These are phyloP conservation scores for Conoideocrella luteorostrata DNA, from an alignment of 2,329 filamentous ascomycete genomes.

Conservation along the genomic window DNA sequence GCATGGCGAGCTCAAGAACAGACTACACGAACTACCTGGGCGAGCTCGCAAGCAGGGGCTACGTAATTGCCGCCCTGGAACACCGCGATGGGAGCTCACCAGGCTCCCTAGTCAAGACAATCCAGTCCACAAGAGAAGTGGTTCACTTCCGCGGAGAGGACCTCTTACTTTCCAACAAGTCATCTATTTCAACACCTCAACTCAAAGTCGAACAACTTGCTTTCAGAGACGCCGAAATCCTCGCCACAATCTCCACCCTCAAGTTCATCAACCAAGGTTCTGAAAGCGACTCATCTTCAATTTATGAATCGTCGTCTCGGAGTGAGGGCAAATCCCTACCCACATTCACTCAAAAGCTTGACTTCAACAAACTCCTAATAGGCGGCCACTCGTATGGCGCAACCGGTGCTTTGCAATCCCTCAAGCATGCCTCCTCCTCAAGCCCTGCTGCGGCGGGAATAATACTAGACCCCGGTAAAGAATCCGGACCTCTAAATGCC, in stretches of 20 bases:
- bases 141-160: constrained; percentile 31
- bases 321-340: constrained; percentile 39
- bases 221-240: constrained; percentile 45
- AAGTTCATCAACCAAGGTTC: constrained; percentile 33
- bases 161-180: constrained; percentile 17
- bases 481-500: constrained; percentile 53
- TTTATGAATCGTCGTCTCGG: constrained; percentile 36
- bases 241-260: constrained; percentile 36
- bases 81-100: constrained; percentile 47
- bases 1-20: constrained; percentile 42
- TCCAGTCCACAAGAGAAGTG: constrained; percentile 21
- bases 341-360: constrained; percentile 47
- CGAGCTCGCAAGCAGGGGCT: constrained; percentile 42
- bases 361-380: constrained; percentile 47
- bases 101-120: constrained; percentile 32
- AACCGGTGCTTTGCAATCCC: constrained; percentile 54
- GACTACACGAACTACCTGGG: constrained; percentile 47
- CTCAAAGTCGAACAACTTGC: constrained; percentile 42
- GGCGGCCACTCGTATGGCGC: constrained; percentile 62
- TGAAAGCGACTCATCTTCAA: too few relatives aligned
- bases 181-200: constrained; percentile 26
- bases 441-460: constrained; percentile 48
- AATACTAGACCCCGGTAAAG: constrained; percentile 60
- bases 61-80: constrained; percentile 43
- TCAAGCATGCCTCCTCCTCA: constrained; percentile 38